Base-by-base conservation (phyloP, 2,329 filamentous ascomycete genomes). In the Sporothrix humicola region DNA sequence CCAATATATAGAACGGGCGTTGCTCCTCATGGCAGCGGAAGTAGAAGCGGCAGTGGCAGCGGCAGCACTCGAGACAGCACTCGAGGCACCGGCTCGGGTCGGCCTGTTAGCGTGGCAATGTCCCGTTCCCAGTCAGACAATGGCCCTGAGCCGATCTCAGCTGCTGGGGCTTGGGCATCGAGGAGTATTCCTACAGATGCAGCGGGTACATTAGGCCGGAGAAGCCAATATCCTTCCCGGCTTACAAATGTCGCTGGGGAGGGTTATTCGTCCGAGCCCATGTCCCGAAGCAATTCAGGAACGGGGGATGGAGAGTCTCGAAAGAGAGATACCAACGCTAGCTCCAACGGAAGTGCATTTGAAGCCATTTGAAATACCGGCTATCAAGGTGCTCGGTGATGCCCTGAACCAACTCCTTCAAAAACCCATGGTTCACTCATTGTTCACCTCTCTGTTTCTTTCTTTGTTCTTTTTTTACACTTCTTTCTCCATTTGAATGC, bases 201-300 rank as follows among this genome's bases (percentile, higher is more conserved):
- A 20, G 13, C 54, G 17, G 10, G 46, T 7, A 56, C 2, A 26
- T 58, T 26, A 17, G 13, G 20, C 17, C 50, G 12, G 4, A 42
- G 17, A 6, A 63, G 56, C 17, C 46, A 8, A 9, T 71, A 73
- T 44, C 72, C 72, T 42, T 23, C 48, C 20, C 68, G 65, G 10
- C 42, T 66, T 15, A 42, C 59, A n/a, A 71, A 65, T 15, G 48
- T 63, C n/a, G 71, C 42, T 42, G 42, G 50, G 26, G 63, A 23
- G 8, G 58, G 56, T 0, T 58, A 56, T 48, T 44, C 63, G 15
- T 69, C 74, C 3, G 77, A 79, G 75, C 76, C 76, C 9, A 78
- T 79, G 77, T 74, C 68, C 10, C 73, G 75, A 42, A 75, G 73
- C 4, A 74, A 69, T 8, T 78, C 77, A 1, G 76, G 76, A 12